Evolutionary conservation across 352 stramenopile species (phyloP), one percentile per base, ranked within the genome.

Genomic region (Pythium sukuiense): DNA sequence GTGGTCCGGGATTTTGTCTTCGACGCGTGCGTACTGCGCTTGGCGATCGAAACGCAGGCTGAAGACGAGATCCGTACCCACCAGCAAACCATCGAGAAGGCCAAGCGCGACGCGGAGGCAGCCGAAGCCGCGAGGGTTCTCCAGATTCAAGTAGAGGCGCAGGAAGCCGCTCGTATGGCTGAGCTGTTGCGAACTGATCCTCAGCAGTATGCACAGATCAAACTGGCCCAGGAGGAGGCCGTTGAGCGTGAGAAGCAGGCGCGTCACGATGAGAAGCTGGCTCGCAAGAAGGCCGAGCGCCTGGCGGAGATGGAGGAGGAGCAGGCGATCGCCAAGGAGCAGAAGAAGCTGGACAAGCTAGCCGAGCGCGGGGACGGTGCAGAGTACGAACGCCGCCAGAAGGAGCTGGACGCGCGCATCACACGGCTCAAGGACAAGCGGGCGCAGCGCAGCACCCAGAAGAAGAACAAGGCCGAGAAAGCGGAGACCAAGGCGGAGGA

Each of bases 1-100:
- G 61, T 93, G 18, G 81, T 86, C 61, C 80, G 77, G 1, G 80
- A 87, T 7, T 79, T 92, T 26, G 67, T 90, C 14, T 87, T 85
- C 55, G 79, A 72, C 46, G 76, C 85, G 27, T 76, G 73, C 18
- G 59, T 89, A 45, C 59, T 91, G 11, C 76, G 83, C 14, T 68
- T 89, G 59, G 74, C 78, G 14, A 67, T 80, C 18, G 46, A 55
- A 29, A 79, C 83, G 62, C 76, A 87, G 13, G 71, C 75, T 30
- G 74, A 83, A 29, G 81, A 90, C 61, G 74, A 73, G 27, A 39
- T 35, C 27, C 26, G n/a, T 9, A 67, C 64, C 30, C 53, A 32
- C 12, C 41, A 50, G n/a, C 55, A 9, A 35, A 66, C 59, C 2
- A 30, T 50, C 6, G 62, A 62, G 8, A 68, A 75, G 64, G 61